phyloP scores from a whole-genome alignment of 1,139 yeast genomes.

The Candida tropicalis region DNA sequence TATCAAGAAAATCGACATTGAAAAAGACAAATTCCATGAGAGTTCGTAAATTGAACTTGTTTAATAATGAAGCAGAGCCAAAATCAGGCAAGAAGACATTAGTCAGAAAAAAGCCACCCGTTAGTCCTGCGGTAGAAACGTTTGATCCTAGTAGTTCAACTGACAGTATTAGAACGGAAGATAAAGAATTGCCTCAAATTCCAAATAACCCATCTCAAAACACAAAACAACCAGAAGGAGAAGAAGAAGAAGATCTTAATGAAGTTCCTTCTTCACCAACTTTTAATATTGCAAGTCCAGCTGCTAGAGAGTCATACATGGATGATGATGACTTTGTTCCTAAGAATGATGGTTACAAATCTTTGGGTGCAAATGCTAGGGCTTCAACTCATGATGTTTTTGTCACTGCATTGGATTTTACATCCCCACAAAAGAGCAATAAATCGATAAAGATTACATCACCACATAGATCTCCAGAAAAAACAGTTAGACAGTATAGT shows the following conservation, averaged over 20 bases:
- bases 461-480: slow-evolving; percentile 9
- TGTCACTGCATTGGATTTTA: slow-evolving; percentile 43
- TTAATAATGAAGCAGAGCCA: slow-evolving; percentile 21
- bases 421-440: slow-evolving; percentile 10
- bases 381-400: slow-evolving; percentile 35
- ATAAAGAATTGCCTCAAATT: slow-evolving; percentile 9
- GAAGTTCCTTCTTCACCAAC: slow-evolving; percentile 4
- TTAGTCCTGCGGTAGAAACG: slow-evolving; percentile 9
- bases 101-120: slow-evolving; percentile 12
- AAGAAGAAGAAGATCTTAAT: slow-evolving; percentile 3
- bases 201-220: too few relatives aligned
- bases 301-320: slow-evolving; percentile 20
- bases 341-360: slow-evolving; percentile 3
- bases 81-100: slow-evolving; percentile 1
- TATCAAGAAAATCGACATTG: slow-evolving; percentile 45
- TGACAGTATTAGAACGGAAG: slow-evolving; percentile 1
- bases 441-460: slow-evolving; percentile 6
- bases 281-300: background rate
- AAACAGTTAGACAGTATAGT: background rate
- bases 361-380: slow-evolving; percentile 21
- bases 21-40: slow-evolving; percentile 47
- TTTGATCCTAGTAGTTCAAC: slow-evolving; percentile 4
- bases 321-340: slow-evolving; percentile 14
- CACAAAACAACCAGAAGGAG: slow-evolving; percentile 14
- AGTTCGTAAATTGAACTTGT: slow-evolving; percentile 45